Evolutionary conservation across 148 eudicot genomes (phyloP).

Genomic region (Fallopia convolvulus): DNA sequence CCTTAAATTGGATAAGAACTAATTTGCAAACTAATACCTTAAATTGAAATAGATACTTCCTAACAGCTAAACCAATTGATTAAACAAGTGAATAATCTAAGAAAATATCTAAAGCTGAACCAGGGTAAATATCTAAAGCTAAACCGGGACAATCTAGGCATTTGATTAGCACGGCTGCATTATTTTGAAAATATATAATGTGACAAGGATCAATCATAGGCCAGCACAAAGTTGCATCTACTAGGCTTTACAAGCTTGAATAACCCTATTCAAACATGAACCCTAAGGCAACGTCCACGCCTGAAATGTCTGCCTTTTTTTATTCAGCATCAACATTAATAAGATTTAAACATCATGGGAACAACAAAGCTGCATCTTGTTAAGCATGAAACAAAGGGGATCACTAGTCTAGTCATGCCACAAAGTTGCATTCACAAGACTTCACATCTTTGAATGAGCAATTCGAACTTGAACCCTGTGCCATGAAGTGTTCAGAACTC

Average conservation of each 20-base stretch:
- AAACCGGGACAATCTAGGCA: background rate
- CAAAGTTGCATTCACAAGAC: slow-evolving; percentile 5
- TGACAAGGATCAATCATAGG: background rate
- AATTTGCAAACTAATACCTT: too few relatives aligned
- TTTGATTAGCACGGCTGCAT: background rate
- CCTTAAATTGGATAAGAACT: too few relatives aligned
- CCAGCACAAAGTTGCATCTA: background rate
- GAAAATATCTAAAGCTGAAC: too few relatives aligned
- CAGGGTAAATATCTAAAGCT: too few relatives aligned
- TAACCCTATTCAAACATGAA: background rate
- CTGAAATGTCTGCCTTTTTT: background rate
- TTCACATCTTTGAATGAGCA: slow-evolving; percentile 59
- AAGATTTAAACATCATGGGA: background rate
- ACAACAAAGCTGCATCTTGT: background rate
- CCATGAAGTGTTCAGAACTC: slow-evolving; percentile 93
- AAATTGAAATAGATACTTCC: too few relatives aligned
- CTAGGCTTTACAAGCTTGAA: background rate
- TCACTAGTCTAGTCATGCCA: background rate
- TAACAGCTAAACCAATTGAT: too few relatives aligned
- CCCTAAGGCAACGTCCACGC: background rate
- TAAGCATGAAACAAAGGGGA: background rate
- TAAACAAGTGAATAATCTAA: too few relatives aligned
- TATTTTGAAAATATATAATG: background rate
- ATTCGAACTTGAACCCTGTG: slow-evolving; percentile 71
- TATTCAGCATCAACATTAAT: background rate